These are phyloP conservation scores for Tardiomyces depauwii DNA, from an alignment of 1,139 yeast species.

Conservation along the genomic window DNA sequence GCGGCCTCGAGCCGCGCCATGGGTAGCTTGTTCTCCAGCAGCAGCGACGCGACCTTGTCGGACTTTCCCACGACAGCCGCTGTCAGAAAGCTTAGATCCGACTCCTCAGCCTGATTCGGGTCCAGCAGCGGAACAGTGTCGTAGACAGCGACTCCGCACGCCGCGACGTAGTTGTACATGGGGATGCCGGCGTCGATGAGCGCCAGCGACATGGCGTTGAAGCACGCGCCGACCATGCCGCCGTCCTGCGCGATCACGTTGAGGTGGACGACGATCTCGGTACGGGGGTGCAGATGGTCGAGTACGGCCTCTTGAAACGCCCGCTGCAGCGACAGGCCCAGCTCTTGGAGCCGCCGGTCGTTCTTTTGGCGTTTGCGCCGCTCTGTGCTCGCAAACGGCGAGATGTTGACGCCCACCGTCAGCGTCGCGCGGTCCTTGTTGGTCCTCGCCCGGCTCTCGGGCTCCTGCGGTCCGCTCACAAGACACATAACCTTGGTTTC, in stretches of 20 bases:
- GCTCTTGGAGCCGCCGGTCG: conserved; percentile 54
- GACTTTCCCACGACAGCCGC: conserved; percentile 76
- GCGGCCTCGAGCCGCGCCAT: conserved; percentile 68
- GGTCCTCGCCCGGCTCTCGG: conserved; percentile 35
- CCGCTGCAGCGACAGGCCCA: conserved; percentile 61
- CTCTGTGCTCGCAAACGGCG: conserved; percentile 73
- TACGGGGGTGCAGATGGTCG: conserved; percentile 68
- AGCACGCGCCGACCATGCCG: conserved; percentile 65
- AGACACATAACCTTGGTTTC: conserved; percentile 79
- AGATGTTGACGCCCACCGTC: conserved; percentile 54
- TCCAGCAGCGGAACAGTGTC: conserved; percentile 69
- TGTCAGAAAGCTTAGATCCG: conserved; percentile 69
- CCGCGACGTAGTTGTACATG: conserved; percentile 81
- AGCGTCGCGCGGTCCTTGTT: conserved; percentile 40
- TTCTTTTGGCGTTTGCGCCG: conserved; percentile 46
- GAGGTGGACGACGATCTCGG: conserved; percentile 59
- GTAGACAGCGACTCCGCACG: conserved; percentile 69
- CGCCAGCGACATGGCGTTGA: conserved; percentile 85
- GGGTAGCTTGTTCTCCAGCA: conserved; percentile 77
- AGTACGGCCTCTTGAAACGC: conserved; percentile 76
- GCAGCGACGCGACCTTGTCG: conserved; percentile 62
- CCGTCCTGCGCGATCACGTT: conserved; percentile 89
- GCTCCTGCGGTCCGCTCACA: conserved; percentile 88
- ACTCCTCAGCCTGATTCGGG: conserved; percentile 71
- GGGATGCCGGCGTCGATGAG: conserved; percentile 92